Percentiles rank a stretch among this genome's conserved stretches.
Evolutionary conservation across 1,284 basidiomycete genomes (phyloP).

Genomic region (Hypsizygus ulmarius): DNA sequence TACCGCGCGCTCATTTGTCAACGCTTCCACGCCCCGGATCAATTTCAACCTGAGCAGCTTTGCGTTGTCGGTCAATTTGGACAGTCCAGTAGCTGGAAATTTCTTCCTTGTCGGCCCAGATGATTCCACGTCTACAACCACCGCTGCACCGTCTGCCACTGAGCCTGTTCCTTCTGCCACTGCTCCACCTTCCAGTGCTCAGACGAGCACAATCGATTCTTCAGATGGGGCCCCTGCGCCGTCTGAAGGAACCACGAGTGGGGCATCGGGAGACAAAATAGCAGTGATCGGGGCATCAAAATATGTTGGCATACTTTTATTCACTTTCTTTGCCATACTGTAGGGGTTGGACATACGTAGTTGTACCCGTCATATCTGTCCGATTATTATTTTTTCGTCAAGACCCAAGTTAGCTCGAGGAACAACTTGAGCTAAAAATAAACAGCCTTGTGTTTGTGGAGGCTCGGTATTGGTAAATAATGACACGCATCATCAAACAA

Average conservation of each 20-base stretch:
- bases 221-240: not conserved
- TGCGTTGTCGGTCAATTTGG: slow-evolving; percentile 26
- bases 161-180: not conserved
- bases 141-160: slow-evolving; percentile 5
- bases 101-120: slow-evolving; percentile 37
- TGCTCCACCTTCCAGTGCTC: not conserved
- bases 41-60: slow-evolving; percentile 36
- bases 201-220: not conserved
- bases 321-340: too few species aligned
- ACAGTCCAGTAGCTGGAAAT: slow-evolving; percentile 33
- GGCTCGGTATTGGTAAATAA: too few species aligned
- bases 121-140: slow-evolving; percentile 15
- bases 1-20: slow-evolving; percentile 26
- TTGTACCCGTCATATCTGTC: too few species aligned
- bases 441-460: too few species aligned
- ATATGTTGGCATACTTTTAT: too few species aligned
- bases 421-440: too few species aligned
- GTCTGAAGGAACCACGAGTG: too few species aligned
- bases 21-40: slow-evolving; percentile 30
- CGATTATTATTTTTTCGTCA: too few species aligned
- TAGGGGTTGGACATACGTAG: too few species aligned
- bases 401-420: too few species aligned
- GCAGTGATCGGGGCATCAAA: too few species aligned
- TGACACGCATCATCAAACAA: not conserved
- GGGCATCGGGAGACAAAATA: too few species aligned